These are phyloP conservation scores for Triangularia verruculosa DNA, from an alignment of 2,329 filamentous ascomycete species.

Conservation along the genomic window DNA sequence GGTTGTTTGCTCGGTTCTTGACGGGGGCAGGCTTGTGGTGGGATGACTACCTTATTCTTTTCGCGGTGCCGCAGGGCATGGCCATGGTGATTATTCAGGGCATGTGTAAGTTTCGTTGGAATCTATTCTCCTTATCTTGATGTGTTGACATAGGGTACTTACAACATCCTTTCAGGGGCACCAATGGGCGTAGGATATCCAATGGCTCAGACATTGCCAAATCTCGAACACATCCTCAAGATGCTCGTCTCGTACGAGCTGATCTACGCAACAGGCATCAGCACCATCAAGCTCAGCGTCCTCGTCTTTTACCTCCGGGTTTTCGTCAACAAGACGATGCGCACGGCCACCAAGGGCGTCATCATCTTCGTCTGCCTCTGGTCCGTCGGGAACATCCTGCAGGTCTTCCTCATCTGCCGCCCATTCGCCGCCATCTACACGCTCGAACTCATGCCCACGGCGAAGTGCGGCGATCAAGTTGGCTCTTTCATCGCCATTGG, in stretches of 20 bases:
- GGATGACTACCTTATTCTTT: conserved; percentile 39
- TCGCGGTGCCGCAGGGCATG: conserved; percentile 33
- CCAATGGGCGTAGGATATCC: conserved; percentile 30
- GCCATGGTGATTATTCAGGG: conserved; percentile 33
- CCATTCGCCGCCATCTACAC: conserved; percentile 24
- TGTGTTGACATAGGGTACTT: not conserved
- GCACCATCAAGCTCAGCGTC: conserved; percentile 41
- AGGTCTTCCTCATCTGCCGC: conserved; percentile 33
- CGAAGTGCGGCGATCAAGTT: conserved; percentile 35
- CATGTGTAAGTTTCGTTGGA: conserved; percentile 31
- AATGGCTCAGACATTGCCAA: conserved; percentile 25
- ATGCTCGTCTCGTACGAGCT: conserved; percentile 39
- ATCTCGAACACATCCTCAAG: conserved; percentile 29
- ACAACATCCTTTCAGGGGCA: conserved; percentile 14
- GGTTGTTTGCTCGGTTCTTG: conserved; percentile 30
- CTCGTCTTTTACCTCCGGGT: conserved; percentile 44
- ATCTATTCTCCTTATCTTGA: not conserved
- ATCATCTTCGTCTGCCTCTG: conserved; percentile 29
- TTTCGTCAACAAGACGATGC: conserved; percentile 34
- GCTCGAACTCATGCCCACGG: conserved; percentile 25
- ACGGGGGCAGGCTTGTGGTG: conserved; percentile 31
- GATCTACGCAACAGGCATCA: conserved; percentile 35
- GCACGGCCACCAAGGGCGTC: conserved; percentile 31
- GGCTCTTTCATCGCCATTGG: conserved; percentile 38
- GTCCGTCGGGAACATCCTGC: conserved; percentile 28